Evolutionary conservation across 805 yeast genomes (phyloP), one percentile per base, ranked within the genome.

Genomic region (Candida silvicultrix): DNA sequence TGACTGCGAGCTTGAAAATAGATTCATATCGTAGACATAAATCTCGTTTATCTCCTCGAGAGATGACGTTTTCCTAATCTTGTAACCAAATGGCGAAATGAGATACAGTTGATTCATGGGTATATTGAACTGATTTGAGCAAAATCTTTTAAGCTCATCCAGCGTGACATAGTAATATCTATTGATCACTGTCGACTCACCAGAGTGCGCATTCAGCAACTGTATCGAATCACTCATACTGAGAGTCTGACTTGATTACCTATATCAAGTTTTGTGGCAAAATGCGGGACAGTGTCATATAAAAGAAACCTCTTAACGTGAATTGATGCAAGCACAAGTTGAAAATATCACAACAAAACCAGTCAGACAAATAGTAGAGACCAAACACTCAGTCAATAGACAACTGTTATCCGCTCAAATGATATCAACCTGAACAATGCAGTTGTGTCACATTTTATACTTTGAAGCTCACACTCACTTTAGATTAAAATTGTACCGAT

Each of bases 61-160:
- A 68, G 75, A 59, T 22, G 53, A 45, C 9, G 51, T 45, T 19
- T 48, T 57, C 47, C 76, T 80, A 50, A 85, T 66, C 54, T 76
- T 79, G 40, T 78, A 71, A 0, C 90, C 90, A 59, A 75, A 81
- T 1, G 89, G 78, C 2, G 89, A 73, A 35, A 85, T 62, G 14
- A 85, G 64, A 51, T 84, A 70, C 38, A 74, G 53, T 43, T 72
- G 70, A 22, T 62, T 67, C 1, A 52, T 32, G 0, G 75, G 70
- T 2, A 77, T 74, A 38, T 55, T 54, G 60, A 77, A 70, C 36
- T 69, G 64, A 4, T 64, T 59, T 7, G 68, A 48, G 19, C 77
- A 67, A 50, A 66, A 72, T 25, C 57, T 64, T 50, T 69, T 72
- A 29, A 78, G 57, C 20, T 71, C 66, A 37, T 74, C 75, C 42